Percentiles rank a stretch among this genome's conserved stretches.
Evolutionary conservation across 78 protist genomes (phyloP).

Genomic region (Neovahlkampfia damariscottae): DNA sequence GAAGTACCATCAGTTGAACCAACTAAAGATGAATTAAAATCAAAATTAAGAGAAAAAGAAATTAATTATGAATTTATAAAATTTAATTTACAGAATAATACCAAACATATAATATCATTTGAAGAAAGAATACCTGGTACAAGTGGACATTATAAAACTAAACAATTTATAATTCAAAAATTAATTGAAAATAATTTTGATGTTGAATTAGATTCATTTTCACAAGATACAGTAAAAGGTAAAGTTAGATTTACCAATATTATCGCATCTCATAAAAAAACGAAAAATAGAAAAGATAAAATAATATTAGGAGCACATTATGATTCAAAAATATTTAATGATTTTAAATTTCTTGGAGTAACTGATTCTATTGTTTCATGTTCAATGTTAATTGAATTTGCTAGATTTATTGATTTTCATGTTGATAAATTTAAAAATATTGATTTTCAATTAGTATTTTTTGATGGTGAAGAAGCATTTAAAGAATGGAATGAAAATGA

Average conservation of each 20-base stretch:
- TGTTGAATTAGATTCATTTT: no score
- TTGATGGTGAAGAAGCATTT: constrained; percentile 61
- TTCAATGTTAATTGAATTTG: constrained; percentile 26
- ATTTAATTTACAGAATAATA: no score
- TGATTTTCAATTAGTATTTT: constrained; percentile 21
- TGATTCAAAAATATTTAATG: constrained; percentile 18
- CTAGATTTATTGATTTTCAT: not conserved
- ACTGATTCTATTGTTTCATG: constrained; percentile 33
- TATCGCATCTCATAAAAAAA: not conserved
- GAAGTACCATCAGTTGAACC: no score
- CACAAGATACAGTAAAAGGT: no score
- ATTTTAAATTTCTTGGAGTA: constrained; percentile 22
- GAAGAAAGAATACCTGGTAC: no score
- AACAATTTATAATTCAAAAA: no score
- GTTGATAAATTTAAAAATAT: not conserved
- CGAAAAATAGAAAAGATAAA: not conserved
- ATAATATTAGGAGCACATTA: constrained; percentile 32
- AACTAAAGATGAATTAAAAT: no score
- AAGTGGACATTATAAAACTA: no score
- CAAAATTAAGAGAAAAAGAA: no score
- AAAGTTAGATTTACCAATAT: not conserved
- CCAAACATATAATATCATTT: no score
- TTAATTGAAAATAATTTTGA: no score
- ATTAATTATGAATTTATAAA: no score
- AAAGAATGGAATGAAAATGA: constrained; percentile 36